phyloP scores from a whole-genome alignment of 176 grass and related monocot genomes.

The Pontederia crassipes region DNA sequence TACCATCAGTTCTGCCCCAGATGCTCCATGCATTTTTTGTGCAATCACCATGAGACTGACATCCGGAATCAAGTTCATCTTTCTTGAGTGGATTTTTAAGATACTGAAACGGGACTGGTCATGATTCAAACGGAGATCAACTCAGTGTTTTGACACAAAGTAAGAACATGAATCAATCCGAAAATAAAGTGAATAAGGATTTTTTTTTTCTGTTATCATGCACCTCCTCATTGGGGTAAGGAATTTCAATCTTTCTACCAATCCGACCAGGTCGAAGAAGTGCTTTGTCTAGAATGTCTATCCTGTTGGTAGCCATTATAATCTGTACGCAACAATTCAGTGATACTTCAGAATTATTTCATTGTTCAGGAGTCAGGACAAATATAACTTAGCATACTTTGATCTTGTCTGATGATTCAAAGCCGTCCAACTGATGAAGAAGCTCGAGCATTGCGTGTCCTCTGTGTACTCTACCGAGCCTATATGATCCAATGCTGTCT shows the following conservation, averaged over 20 bases:
- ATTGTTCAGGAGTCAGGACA: no score
- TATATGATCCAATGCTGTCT: conserved; percentile 47
- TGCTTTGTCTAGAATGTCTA: conserved; percentile 96
- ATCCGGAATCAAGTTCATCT: conserved; percentile 96
- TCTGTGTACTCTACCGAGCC: conserved; percentile 84
- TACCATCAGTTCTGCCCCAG: conserved; percentile 95
- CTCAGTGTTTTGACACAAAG: background rate
- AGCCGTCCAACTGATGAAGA: conserved; percentile 99
- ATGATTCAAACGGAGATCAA: conserved; percentile 1
- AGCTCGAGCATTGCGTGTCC: conserved; percentile 97
- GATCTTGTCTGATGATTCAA: conserved; percentile 99
- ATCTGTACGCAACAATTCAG: no score
- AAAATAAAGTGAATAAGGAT: no score
- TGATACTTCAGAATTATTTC: no score
- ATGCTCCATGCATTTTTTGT: conserved; percentile 93
- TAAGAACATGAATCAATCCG: background rate
- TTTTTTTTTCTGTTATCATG: background rate
- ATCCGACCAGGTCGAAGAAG: conserved; percentile 91
- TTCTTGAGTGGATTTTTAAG: conserved; percentile 96
- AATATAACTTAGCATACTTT: conserved; percentile 30
- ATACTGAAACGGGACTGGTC: conserved; percentile 82
- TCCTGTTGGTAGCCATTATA: conserved; percentile 50
- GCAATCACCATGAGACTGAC: conserved; percentile 97
- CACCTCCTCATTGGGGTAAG: conserved; percentile 96
- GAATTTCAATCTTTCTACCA: conserved; percentile 99